Evolutionary conservation across 495 filamentous ascomycete genomes (phyloP), one percentile per base, ranked within the genome.

Genomic region (Penicillium subrubescens): DNA sequence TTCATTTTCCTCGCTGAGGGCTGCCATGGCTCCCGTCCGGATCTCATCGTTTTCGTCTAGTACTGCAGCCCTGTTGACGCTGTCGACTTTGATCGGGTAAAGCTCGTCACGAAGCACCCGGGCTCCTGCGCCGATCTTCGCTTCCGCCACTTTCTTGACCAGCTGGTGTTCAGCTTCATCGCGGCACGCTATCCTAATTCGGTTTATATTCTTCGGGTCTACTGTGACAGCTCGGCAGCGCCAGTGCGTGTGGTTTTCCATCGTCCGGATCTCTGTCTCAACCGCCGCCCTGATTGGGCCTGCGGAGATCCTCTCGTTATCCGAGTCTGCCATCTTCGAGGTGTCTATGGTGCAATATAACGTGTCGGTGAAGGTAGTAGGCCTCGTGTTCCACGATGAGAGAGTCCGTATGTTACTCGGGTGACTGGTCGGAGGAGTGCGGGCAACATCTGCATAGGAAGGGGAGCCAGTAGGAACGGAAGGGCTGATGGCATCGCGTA

Each of bases 51-150:
- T 67, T n/a, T 70, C 44, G 48, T 76, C 68, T 31, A 77, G 63
- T 0, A 76, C 68, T 52, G 60, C 70, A 8, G 68, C 55, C 19
- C 35, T 73, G 31, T 77, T 77, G 15, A 67, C 68, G 55, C 75
- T 71, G 51, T 75, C 73, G 25, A 77, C 73, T 52, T 76, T 76
- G 43, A 73, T 68, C 52, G 70, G 68, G 70, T 72, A 72, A 0
- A 76, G 66, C 62, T 77, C 62, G 63, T 73, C 73, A 25, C 67
- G 69, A 12, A 77, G 65, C 35, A 77, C 70, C 54, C 72, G 66
- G n/a, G 62, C 60, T 59, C 69, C 72, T 21, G 57, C 27, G 12
- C 66, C 56, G 29, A 67, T 70, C 53, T 68, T 67, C 5, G 27
- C 51, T 65, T 73, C 63, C 41, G 62, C 71, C 46, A 70, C 67